Conservation (phyloP, 208 protist genomes). For the Tritrichomonas foetus region DNA sequence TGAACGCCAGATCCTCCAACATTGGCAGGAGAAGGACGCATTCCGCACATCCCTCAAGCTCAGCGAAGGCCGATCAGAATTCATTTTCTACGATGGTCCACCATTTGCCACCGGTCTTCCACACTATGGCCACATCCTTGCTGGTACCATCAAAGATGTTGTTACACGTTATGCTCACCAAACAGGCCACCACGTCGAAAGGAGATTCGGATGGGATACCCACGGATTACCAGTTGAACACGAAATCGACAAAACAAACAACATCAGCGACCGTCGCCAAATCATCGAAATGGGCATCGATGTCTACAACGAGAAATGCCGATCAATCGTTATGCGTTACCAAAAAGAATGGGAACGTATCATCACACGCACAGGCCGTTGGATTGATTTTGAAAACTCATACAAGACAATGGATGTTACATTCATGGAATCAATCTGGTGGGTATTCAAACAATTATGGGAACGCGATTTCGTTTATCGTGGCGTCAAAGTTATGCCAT, state of each 20-base stretch:
- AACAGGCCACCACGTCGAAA: slow-evolving; percentile 89
- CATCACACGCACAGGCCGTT: slow-evolving; percentile 85
- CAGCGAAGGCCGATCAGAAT: background rate
- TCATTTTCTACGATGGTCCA: slow-evolving; percentile 97
- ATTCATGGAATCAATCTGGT: slow-evolving; percentile 99
- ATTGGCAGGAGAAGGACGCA: slow-evolving; percentile 37
- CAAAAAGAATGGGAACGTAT: slow-evolving; percentile 88
- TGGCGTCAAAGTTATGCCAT: slow-evolving; percentile 79
- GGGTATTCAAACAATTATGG: slow-evolving; percentile 94
- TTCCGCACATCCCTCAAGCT: background rate
- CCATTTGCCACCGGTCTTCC: slow-evolving; percentile 99
- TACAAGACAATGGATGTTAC: slow-evolving; percentile 97
- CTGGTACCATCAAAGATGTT: slow-evolving; percentile 98
- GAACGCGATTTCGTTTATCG: slow-evolving; percentile 95
- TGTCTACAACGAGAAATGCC: slow-evolving; percentile 95
- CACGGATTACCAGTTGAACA: slow-evolving; percentile 98
- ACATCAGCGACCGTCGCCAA: slow-evolving; percentile 60
- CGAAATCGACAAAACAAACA: slow-evolving; percentile 95
- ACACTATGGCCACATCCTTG: slow-evolving; percentile 98
- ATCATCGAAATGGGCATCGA: slow-evolving; percentile 82
- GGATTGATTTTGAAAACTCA: slow-evolving; percentile 99
- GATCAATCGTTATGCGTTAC: slow-evolving; percentile 96
- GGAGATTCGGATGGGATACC: slow-evolving; percentile 98
- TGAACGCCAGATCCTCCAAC: slow-evolving; percentile 17
- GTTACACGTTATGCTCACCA: slow-evolving; percentile 95